A percentile compares a stretch with the other conserved stretches of the same genome.
These are phyloP conservation scores for Desmodesmus armatus DNA, from an alignment of 139 green algal species.

Conservation along the genomic window DNA sequence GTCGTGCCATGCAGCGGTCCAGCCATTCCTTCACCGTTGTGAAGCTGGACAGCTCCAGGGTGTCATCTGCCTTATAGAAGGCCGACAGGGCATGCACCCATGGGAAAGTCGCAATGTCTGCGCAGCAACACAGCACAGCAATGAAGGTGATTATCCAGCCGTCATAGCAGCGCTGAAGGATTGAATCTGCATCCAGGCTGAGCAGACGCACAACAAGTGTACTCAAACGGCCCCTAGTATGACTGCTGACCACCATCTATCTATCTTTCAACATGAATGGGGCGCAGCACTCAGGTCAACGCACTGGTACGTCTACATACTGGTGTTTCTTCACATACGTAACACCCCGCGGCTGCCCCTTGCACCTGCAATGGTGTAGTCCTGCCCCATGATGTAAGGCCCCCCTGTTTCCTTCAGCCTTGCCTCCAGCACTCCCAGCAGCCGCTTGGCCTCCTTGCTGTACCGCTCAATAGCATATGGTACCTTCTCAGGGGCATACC, in stretches of 20 bases:
- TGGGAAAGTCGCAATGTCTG: constrained; percentile 58
- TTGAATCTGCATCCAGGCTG: neutral
- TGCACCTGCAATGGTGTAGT: constrained; percentile 52
- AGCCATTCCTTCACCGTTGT: constrained; percentile 30
- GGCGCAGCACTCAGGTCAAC: neutral
- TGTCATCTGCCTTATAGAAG: constrained; percentile 20
- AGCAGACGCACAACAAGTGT: neutral
- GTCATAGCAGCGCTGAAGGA: neutral
- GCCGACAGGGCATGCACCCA: constrained; percentile 37
- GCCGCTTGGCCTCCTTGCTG: constrained; percentile 45
- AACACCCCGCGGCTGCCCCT: neutral
- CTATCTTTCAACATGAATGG: neutral
- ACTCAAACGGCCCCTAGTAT: neutral
- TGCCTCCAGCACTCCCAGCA: constrained; percentile 53
- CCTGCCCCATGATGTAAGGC: constrained; percentile 47
- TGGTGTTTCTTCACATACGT: neutral
- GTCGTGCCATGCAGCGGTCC: constrained; percentile 26
- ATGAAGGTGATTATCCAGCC: neutral
- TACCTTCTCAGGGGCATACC: constrained; percentile 46
- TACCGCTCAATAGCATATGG: constrained; percentile 58
- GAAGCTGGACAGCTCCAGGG: constrained; percentile 25
- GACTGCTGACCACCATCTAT: neutral
- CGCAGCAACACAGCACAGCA: neutral
- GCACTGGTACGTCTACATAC: neutral
- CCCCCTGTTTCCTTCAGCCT: constrained; percentile 36